phyloP scores from a whole-genome alignment of 2,329 filamentous ascomycete genomes.

The Fusarium vanettenii region DNA sequence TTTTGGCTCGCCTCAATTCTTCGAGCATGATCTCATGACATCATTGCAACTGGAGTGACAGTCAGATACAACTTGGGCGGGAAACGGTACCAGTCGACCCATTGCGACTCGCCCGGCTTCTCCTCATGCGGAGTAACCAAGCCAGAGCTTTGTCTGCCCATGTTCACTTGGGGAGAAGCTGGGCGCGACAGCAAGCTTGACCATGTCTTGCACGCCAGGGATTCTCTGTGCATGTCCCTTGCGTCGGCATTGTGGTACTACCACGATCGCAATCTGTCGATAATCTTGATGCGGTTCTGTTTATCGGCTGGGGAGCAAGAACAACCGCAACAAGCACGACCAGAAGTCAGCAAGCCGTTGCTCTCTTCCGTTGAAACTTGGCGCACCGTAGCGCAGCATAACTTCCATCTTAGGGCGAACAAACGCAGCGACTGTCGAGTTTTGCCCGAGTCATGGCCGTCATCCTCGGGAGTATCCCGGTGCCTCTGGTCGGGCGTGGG shows the following conservation, averaged over 20 bases:
- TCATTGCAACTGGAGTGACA: not conserved
- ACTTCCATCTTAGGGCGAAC: not conserved
- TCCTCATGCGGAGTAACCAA: constrained; percentile 1
- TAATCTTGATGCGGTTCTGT: not conserved
- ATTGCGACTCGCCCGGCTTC: not conserved
- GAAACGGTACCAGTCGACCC: not conserved
- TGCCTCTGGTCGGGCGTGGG: not conserved
- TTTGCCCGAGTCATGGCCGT: not conserved
- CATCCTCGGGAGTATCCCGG: not conserved
- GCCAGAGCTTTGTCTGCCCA: not conserved
- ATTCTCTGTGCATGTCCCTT: not conserved
- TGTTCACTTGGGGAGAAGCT: not conserved
- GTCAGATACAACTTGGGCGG: not conserved
- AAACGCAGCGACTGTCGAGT: not conserved
- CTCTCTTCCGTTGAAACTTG: not conserved
- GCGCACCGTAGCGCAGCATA: not conserved
- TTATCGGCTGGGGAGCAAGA: not conserved
- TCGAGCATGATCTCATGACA: not conserved
- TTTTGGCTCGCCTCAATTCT: not conserved
- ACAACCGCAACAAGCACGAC: not conserved
- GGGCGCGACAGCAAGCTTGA: not conserved
- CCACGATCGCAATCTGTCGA: not conserved
- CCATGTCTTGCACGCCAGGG: not conserved
- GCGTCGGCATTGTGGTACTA: not conserved
- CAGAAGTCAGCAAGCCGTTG: not conserved